Evolutionary conservation across 768 basidiomycete species (phyloP), one percentile per base, ranked within the genome.

Genomic region (Podaxis sp.): DNA sequence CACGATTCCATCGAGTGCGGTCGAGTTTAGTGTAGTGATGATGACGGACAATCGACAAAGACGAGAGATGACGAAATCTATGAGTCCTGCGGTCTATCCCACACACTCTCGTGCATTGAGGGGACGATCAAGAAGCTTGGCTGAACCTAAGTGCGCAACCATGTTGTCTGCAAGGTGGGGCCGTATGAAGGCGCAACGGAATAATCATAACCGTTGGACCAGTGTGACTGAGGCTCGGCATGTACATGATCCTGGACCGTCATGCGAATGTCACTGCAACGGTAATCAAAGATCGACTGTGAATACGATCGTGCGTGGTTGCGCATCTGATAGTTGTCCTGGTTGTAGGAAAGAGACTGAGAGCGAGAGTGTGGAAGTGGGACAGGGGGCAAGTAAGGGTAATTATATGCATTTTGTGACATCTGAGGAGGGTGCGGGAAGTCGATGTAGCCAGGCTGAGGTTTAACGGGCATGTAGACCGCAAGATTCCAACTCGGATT

Each of bases 301-400:
- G 87, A 85, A 66, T 85, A 85, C 41, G 87, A 85, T 63, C 83
- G 85, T 65, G 77, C 69, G 65, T 86, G 88, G 64, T 79, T 76
- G 59, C 80, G 76, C 41, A 77, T 67, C 53, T 78, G 75, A 25
- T 76, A 73, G 66, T 77, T 77, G 64, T 85, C 83, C 64, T 82
- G 79, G 59, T 82, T 77, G 70, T 81, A 84, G 59, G 80, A 80
- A 64, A 83, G 74, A 27, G 86, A 83, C 65, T 83, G 85, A 64
- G 86, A 82, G 64, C 84, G 85, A 59, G 82, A 80, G 66, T 82
- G 85, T 40, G 75, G 76, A 63, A 77, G 69, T 62, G 74, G 69
- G 62, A 77, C 66, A 41, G 76, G 68, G 25, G 76, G 65, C 54
- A 73, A 67, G 65, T 77, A 75, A 41, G 77, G 72, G 66, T 79